Conservation (phyloP, 2,329 filamentous ascomycete genomes). For the Trichoderma lentiforme region DNA sequence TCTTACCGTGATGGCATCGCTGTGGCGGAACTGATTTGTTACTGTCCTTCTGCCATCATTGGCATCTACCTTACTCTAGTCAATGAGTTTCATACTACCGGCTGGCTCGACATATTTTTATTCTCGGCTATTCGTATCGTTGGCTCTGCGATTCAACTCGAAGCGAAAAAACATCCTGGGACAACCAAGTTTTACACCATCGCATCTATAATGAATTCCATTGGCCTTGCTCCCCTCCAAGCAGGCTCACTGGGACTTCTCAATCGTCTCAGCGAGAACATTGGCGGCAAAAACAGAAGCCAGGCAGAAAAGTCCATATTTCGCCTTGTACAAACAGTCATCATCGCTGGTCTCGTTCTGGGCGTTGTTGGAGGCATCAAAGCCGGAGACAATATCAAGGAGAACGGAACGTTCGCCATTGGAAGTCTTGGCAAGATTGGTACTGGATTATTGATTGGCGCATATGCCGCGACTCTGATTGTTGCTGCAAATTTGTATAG, state of each 20-base stretch:
- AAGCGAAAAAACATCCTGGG: not conserved
- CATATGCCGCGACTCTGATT: not conserved
- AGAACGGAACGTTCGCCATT: not conserved
- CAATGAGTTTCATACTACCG: slow-evolving; percentile 3
- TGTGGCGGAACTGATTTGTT: not conserved
- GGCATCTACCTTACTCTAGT: not conserved
- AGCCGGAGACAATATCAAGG: not conserved
- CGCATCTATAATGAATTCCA: not conserved
- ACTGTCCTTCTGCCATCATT: not conserved
- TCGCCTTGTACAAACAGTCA: not conserved
- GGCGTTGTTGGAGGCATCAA: not conserved
- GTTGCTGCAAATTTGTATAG: not conserved
- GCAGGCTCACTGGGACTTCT: not conserved
- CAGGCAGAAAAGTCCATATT: not conserved
- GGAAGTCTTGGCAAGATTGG: not conserved
- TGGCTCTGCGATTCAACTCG: not conserved
- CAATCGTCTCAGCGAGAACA: not conserved
- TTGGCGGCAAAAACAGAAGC: not conserved
- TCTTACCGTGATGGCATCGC: not conserved
- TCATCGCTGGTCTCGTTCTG: not conserved
- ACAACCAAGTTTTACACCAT: not conserved
- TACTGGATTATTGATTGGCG: not conserved
- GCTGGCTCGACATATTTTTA: not conserved
- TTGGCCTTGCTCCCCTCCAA: not conserved
- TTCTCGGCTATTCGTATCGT: not conserved